Base-by-base conservation (phyloP, 768 basidiomycete species). In the Russula dissimulans region DNA sequence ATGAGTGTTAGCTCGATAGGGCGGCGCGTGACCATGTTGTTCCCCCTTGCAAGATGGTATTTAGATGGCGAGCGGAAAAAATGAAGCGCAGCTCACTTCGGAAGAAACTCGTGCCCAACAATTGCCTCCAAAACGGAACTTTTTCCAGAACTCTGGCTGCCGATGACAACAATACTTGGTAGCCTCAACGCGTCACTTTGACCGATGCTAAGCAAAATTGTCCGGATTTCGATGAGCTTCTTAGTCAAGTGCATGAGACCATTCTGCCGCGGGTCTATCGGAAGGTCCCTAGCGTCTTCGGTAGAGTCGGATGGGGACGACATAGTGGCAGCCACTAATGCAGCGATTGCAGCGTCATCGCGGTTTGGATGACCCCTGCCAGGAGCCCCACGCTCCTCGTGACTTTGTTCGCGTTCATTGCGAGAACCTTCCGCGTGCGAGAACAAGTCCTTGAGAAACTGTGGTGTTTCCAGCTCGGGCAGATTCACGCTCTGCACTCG, bases 21-120 rank as follows among this genome's bases (percentile, higher is more conserved):
- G 56, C 97, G 86, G 0, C 97, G 88, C 2, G 97, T 99, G 38
- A 98, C 97, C 97, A 99, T 99, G 73, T 98, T 98, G 72, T 93
- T 88, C 57, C 97, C 97, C 75, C 95, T 98, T 68, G 17, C 11
- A 57, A 41, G 61, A 48, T 62, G 17, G 59, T 56, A 51, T 47
- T 9, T 8, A 53, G 42, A 12, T 6, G 50, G 44, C n/a, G 15
- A 41, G 41, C 14, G 6, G 4, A 7, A 12, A 26, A 42, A 14
- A 41, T 15, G n/a, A 22, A 41, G 41, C 10, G 12, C n/a, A 2
- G 79, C 92, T 65, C 69, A 97, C 95, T 99, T 99, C 26, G 97
- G 97, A 39, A 99, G 76, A 71, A 99, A 99, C 72, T 98, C 93
- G 60, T 97, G 92, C 0, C 97, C 97, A 32, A 99, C 97, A 61